Evolutionary conservation across 129 eudicot species (phyloP).

Genomic region (Flaveria brownii): DNA sequence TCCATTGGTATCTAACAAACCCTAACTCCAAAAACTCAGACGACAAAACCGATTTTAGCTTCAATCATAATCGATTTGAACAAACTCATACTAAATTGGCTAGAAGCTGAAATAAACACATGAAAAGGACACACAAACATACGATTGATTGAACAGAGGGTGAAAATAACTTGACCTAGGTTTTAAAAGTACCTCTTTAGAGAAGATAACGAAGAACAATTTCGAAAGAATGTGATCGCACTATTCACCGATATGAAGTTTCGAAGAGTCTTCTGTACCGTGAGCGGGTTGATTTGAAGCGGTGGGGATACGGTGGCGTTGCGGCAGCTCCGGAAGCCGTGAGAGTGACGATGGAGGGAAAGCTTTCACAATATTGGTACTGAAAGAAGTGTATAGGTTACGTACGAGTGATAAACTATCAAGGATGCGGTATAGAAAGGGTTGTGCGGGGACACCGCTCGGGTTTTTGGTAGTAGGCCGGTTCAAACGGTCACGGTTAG

Average conservation of each 20-base stretch:
- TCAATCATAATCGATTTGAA: slow-evolving; percentile 3
- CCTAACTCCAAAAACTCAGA: slow-evolving; percentile 12
- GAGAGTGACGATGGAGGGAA: too few relatives aligned
- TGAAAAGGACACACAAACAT: background rate
- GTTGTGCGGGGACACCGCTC: too few relatives aligned
- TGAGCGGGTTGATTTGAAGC: too few relatives aligned
- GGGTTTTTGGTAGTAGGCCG: too few relatives aligned
- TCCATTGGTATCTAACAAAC: background rate
- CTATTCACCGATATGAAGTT: background rate
- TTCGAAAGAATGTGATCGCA: background rate
- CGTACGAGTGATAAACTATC: too few relatives aligned
- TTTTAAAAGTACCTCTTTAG: slow-evolving; percentile 14
- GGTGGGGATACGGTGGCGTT: too few relatives aligned
- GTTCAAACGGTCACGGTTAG: too few relatives aligned
- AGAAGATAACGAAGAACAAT: background rate
- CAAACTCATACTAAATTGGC: background rate
- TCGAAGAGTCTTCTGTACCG: background rate
- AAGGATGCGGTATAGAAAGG: too few relatives aligned
- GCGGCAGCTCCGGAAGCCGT: too few relatives aligned
- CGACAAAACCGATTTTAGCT: background rate
- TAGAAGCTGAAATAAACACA: background rate
- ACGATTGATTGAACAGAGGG: background rate
- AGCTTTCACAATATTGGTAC: too few relatives aligned
- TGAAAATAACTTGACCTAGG: slow-evolving; percentile 22
- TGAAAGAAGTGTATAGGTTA: too few relatives aligned